phyloP scores from a whole-genome alignment of 495 filamentous ascomycete species.

The Hyphodiscus hymeniophilus region DNA sequence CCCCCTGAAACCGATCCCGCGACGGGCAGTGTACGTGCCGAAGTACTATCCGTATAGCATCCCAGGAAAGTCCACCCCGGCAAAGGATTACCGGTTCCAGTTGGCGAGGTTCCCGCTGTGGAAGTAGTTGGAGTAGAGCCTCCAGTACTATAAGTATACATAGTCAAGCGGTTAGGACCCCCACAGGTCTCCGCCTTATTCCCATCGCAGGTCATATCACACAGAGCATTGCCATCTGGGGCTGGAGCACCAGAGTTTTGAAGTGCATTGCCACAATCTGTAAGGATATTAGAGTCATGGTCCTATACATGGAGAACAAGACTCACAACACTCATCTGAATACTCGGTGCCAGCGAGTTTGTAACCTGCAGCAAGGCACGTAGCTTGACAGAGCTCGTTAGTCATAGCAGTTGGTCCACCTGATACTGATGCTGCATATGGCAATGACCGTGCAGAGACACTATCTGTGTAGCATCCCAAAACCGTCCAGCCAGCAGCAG shows the following conservation, averaged over 20 bases:
- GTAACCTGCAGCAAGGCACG: slow-evolving; percentile 24
- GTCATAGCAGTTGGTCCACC: slow-evolving; percentile 29
- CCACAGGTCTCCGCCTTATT: slow-evolving; percentile 14
- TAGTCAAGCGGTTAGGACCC: slow-evolving; percentile 28
- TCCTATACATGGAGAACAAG: neutral
- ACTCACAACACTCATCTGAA: slow-evolving; percentile 32
- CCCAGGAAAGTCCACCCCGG: slow-evolving; percentile 5
- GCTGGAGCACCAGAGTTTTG: slow-evolving; percentile 13
- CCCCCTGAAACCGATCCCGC: slow-evolving; percentile 3
- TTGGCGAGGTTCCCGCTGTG: too few species aligned
- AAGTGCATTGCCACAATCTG: slow-evolving; percentile 27
- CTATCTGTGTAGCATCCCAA: slow-evolving; percentile 14
- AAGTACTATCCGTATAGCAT: slow-evolving; percentile 5
- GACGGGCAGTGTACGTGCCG: slow-evolving; percentile 5
- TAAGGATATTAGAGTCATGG: slow-evolving; percentile 5
- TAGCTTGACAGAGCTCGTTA: slow-evolving; percentile 30
- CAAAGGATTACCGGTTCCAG: too few species aligned
- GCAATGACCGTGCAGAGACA: slow-evolving; percentile 10
- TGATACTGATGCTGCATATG: neutral
- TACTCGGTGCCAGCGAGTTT: slow-evolving; percentile 34
- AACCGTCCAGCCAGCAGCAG: slow-evolving; percentile 2
- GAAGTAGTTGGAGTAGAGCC: neutral
- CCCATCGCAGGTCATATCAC: slow-evolving; percentile 14
- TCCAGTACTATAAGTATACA: slow-evolving; percentile 18
- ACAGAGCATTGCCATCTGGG: slow-evolving; percentile 1